phyloP scores from a whole-genome alignment of 176 grass and related monocot genomes.

The Avena atlantica region DNA sequence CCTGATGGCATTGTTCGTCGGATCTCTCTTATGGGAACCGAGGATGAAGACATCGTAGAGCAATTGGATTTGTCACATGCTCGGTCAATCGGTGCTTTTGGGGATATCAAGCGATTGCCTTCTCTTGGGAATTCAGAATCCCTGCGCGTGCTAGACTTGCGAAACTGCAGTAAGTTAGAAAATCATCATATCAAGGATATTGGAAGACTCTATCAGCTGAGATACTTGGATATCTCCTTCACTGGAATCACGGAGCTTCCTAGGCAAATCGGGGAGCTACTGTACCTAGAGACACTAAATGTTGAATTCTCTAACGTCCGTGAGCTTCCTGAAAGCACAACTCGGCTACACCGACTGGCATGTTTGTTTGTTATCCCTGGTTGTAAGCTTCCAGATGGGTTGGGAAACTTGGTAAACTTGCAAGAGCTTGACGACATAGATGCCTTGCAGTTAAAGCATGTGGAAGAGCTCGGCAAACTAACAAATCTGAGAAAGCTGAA shows the following conservation, averaged over 20 bases:
- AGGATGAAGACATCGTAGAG: background rate
- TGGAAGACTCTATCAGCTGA: too few relatives aligned
- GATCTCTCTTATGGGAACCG: too few relatives aligned
- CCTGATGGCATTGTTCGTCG: too few relatives aligned
- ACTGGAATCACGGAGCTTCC: constrained; percentile 28
- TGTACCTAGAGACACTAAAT: constrained; percentile 5
- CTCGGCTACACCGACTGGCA: background rate
- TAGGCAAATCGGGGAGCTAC: background rate
- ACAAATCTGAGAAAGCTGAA: background rate
- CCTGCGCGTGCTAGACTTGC: constrained; percentile 25
- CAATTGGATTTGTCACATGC: constrained; percentile 1
- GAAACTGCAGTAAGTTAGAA: rapidly evolving
- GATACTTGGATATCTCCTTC: background rate
- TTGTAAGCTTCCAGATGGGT: constrained; percentile 2
- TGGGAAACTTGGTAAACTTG: background rate
- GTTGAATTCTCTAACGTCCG: background rate
- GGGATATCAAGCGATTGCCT: background rate
- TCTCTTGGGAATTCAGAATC: background rate
- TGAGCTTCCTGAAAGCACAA: constrained; percentile 15
- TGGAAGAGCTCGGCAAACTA: constrained; percentile 29
- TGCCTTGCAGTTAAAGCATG: background rate
- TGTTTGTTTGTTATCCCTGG: rapidly evolving
- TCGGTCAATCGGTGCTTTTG: background rate
- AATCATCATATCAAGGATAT: background rate
- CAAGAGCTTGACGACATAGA: background rate